phyloP scores from a whole-genome alignment of 495 filamentous ascomycete species.

The Massariosphaeria phaeospora region DNA sequence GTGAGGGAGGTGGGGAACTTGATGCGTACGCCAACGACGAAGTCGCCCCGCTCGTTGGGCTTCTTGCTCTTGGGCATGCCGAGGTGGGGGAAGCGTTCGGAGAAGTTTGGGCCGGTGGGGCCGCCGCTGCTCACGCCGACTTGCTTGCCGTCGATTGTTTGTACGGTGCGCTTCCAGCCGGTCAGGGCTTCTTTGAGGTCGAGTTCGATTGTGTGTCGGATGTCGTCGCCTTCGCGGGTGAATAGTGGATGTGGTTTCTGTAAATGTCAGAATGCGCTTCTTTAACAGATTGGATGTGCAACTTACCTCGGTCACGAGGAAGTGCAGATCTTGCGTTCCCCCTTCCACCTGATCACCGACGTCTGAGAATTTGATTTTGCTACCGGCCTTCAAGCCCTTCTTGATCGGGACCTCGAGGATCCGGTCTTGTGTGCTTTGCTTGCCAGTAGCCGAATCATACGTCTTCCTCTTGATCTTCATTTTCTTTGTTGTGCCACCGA shows the following conservation, averaged over 20 bases:
- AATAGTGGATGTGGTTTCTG: slow-evolving; percentile 81
- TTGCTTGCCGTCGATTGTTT: slow-evolving; percentile 89
- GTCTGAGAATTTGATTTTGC: slow-evolving; percentile 94
- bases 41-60: slow-evolving; percentile 73
- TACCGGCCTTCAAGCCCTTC: slow-evolving; percentile 87
- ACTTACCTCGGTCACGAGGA: slow-evolving; percentile 88
- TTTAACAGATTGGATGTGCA: background rate
- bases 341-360: slow-evolving; percentile 97
- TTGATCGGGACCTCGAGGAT: slow-evolving; percentile 92
- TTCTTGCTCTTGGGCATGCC: slow-evolving; percentile 94
- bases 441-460: slow-evolving; percentile 73
- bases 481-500: slow-evolving; percentile 80
- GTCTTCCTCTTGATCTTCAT: slow-evolving; percentile 96
- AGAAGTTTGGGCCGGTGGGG: slow-evolving; percentile 75
- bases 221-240: slow-evolving; percentile 79
- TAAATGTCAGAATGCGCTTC: background rate
- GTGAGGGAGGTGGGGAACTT: slow-evolving; percentile 79
- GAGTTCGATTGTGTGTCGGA: slow-evolving; percentile 69
- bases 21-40: slow-evolving; percentile 85
- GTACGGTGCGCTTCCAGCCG: slow-evolving; percentile 83
- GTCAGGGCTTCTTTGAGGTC: slow-evolving; percentile 95
- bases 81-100: slow-evolving; percentile 72
- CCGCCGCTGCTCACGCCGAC: slow-evolving; percentile 69
- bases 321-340: slow-evolving; percentile 92
- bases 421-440: slow-evolving; percentile 78